These are phyloP conservation scores for Syncephalastrum sp. DNA, from an alignment of 371 early-diverging fungal genomes.

Conservation along the genomic window DNA sequence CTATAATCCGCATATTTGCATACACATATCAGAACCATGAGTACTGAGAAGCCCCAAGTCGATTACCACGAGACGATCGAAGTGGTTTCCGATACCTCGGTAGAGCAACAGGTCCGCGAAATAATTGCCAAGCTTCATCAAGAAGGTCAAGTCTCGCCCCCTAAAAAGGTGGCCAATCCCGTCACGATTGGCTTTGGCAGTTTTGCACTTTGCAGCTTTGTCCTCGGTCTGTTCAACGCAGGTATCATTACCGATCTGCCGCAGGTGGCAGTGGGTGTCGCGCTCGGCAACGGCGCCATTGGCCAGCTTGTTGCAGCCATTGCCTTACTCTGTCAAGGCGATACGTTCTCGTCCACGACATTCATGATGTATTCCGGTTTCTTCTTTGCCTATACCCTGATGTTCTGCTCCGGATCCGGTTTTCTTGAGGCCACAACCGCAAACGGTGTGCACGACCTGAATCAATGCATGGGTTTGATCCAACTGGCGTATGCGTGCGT, in stretches of 20 bases:
- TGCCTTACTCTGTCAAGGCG: conserved; percentile 27
- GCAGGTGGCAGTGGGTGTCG: conserved; percentile 35
- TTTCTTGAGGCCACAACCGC: conserved; percentile 22
- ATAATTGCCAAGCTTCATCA: conserved; percentile 3
- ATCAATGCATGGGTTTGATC: conserved; percentile 18
- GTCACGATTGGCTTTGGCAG: conserved; percentile 40
- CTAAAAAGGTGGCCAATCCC: conserved; percentile 19
- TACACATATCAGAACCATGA: neutral
- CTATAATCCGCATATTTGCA: no score
- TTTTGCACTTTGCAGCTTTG: conserved; percentile 35
- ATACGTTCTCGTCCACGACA: conserved; percentile 38
- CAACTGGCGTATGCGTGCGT: conserved; percentile 24
- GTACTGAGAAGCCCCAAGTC: conserved; percentile 17
- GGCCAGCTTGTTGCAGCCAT: conserved; percentile 40
- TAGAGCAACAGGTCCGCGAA: conserved; percentile 1
- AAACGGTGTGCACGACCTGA: conserved; percentile 12
- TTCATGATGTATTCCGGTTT: conserved; percentile 41
- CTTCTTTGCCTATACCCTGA: conserved; percentile 39
- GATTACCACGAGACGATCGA: conserved; percentile 16
- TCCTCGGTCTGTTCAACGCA: conserved; percentile 31
- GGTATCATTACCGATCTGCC: conserved; percentile 30
- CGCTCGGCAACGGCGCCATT: conserved; percentile 37
- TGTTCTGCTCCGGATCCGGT: conserved; percentile 36
- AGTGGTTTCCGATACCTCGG: conserved; percentile 6
- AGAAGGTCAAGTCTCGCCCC: conserved; percentile 4